Percentiles rank a stretch among this genome's conserved stretches.
These are phyloP conservation scores for Paecilomyces sp. DNA, from an alignment of 2,329 filamentous ascomycete genomes.

Conservation along the genomic window DNA sequence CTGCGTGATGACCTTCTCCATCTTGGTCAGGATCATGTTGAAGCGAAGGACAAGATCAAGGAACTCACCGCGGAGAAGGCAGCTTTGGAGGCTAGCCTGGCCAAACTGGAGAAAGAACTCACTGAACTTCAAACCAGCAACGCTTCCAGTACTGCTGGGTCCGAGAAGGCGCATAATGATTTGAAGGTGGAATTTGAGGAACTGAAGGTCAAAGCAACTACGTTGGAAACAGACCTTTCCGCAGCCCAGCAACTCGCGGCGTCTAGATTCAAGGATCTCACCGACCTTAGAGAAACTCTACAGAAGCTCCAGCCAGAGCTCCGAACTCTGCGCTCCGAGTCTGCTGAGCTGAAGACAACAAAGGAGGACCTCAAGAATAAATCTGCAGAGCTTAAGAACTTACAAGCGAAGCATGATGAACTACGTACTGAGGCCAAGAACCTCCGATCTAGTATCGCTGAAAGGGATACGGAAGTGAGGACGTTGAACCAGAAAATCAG, in stretches of 20 bases:
- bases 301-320: slow-evolving; percentile 84
- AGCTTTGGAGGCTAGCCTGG: slow-evolving; percentile 56
- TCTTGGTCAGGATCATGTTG: slow-evolving; percentile 76
- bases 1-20: slow-evolving; percentile 71
- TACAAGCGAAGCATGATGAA: slow-evolving; percentile 78
- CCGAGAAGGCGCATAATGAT: slow-evolving; percentile 45
- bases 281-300: slow-evolving; percentile 69
- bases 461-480: slow-evolving; percentile 72
- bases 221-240: slow-evolving; percentile 73
- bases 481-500: slow-evolving; percentile 70
- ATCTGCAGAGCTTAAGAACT: slow-evolving; percentile 58
- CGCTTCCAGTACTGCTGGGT: slow-evolving; percentile 38
- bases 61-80: slow-evolving; percentile 60
- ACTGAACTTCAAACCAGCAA: slow-evolving; percentile 45
- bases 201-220: slow-evolving; percentile 61
- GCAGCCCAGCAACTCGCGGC: slow-evolving; percentile 83
- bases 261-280: slow-evolving; percentile 79
- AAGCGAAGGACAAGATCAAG: slow-evolving; percentile 69
- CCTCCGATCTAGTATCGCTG: slow-evolving; percentile 61
- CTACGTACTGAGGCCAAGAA: slow-evolving; percentile 65
- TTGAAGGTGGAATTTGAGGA: slow-evolving; percentile 61
- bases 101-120: slow-evolving; percentile 65
- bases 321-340: slow-evolving; percentile 68
- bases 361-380: slow-evolving; percentile 67
- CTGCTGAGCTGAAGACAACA: slow-evolving; percentile 62